Evolutionary conservation across 345 rosid species (phyloP), one percentile per base, ranked within the genome.

Genomic region (Atalantia buxifolia): DNA sequence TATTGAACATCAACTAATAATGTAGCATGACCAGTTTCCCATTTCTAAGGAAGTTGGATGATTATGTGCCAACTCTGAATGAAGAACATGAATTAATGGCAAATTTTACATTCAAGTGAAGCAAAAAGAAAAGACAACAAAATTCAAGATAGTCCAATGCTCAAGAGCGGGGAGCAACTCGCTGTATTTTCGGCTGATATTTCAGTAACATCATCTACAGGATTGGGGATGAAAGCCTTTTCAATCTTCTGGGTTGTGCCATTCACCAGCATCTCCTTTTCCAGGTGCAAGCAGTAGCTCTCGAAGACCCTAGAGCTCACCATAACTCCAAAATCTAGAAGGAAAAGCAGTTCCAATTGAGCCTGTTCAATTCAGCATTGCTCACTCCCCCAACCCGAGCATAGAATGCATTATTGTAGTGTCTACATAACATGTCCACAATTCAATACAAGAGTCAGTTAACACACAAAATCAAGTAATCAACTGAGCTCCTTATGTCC

Each of bases 331-430:
- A 92, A 93, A 82, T 92, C 94, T 65, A 93, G 79, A 14, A 91
- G 95, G 71, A 92, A 84, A n/a, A 95, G 97, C 66, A 95, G 87
- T 62, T 95, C 93, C 5, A 92, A 57, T 95, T 97, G 31, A 95
- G 86, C 84, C 80, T 87, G 88, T 95, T 95, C 84, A 95, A 75
- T 77, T 93, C 98, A 0, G 83, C 85, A 56, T 92, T 95, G 88
- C 86, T 93, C 76, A 95, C 90, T 33, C 98, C 98, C n/a, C 98
- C 98, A 1, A 93, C 93, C 48, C 85, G 74, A 1, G 98, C 98
- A 33, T 89, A 93, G 83, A 93, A 85, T 10, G 90, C 94, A 59
- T 93, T 95, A 86, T 92, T 90, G 77, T 93, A 90, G 67, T 93
- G 98, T 82, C 95, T 94, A 85, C 83, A 75, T 14, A 21, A 16